A percentile compares a stretch with the other conserved stretches of the same genome.
Evolutionary conservation across 2,329 filamentous ascomycete species (phyloP).

Genomic region (Fusarium oligoseptatum): DNA sequence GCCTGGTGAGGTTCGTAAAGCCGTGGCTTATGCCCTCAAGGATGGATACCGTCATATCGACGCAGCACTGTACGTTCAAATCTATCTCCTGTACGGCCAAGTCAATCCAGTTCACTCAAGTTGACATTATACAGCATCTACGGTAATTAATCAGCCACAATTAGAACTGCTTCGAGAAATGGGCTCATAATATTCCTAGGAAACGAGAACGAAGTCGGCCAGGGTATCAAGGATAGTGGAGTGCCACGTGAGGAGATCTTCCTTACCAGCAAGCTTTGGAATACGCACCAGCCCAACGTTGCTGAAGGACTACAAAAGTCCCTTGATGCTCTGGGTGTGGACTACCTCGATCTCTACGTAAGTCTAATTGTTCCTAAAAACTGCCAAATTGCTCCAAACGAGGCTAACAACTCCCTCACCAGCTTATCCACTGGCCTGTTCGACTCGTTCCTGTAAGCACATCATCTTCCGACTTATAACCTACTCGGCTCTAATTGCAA

Average conservation of each 20-base stretch:
- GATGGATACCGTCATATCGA: slow-evolving; percentile 69
- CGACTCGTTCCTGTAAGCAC: slow-evolving; percentile 18
- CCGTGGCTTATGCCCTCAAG: slow-evolving; percentile 63
- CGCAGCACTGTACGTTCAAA: slow-evolving; percentile 49
- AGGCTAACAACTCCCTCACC: background rate
- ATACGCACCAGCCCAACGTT: slow-evolving; percentile 67
- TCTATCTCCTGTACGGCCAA: background rate
- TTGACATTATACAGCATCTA: slow-evolving; percentile 44
- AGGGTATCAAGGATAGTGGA: slow-evolving; percentile 60
- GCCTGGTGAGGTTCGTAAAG: slow-evolving; percentile 67
- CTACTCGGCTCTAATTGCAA: background rate
- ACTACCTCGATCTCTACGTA: slow-evolving; percentile 57
- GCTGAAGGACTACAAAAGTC: slow-evolving; percentile 59
- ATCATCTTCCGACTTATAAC: background rate
- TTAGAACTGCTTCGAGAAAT: too few species aligned
- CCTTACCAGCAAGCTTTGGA: slow-evolving; percentile 73
- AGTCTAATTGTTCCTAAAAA: slow-evolving; percentile 31
- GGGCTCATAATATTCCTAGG: background rate
- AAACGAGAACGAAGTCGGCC: slow-evolving; percentile 63
- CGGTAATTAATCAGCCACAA: background rate
- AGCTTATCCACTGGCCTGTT: slow-evolving; percentile 68
- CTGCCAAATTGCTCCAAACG: background rate
- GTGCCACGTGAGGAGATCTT: slow-evolving; percentile 61
- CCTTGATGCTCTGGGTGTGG: slow-evolving; percentile 57
- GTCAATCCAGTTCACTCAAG: background rate